These are phyloP conservation scores for Knoxdaviesia capensis DNA, from an alignment of 2,329 filamentous ascomycete genomes.

Conservation along the genomic window DNA sequence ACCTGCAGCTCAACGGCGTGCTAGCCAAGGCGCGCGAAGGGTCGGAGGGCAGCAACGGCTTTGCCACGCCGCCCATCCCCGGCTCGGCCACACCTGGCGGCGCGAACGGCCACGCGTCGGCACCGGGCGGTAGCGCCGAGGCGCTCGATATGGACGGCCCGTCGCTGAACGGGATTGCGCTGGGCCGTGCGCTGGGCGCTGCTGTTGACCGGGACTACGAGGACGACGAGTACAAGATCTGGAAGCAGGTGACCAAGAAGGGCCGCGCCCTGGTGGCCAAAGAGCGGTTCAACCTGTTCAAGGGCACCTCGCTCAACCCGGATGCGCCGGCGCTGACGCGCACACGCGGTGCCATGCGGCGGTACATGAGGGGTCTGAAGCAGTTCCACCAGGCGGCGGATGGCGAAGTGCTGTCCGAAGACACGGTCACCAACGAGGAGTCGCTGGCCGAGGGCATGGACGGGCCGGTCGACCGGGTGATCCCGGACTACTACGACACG, in stretches of 20 bases:
- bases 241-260: conserved; percentile 98
- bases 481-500: conserved; percentile 90
- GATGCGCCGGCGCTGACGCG: conserved; percentile 78
- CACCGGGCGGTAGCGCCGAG: conserved; percentile 53
- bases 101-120: conserved; percentile 41
- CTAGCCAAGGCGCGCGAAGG: conserved; percentile 44
- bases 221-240: conserved; percentile 91
- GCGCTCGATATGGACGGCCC: conserved; percentile 73
- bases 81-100: conserved; percentile 61
- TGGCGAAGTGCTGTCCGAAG: not conserved
- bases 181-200: conserved; percentile 43
- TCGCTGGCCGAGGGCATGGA: conserved; percentile 92
- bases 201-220: conserved; percentile 59
- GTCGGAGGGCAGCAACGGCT: conserved; percentile 75
- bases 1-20: conserved; percentile 45
- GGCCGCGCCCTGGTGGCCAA: conserved; percentile 74
- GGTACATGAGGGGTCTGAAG: conserved; percentile 64
- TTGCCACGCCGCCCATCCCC: conserved; percentile 59
- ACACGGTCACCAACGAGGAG: conserved; percentile 21
- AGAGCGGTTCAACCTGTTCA: conserved; percentile 71
- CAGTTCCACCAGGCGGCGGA: conserved; percentile 2
- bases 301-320: conserved; percentile 60
- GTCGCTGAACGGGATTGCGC: conserved; percentile 43
- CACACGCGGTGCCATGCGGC: conserved; percentile 72
- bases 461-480: conserved; percentile 52